Evolutionary conservation across 768 basidiomycete species (phyloP), one percentile per base, ranked within the genome.

Genomic region (Trametes maxima): DNA sequence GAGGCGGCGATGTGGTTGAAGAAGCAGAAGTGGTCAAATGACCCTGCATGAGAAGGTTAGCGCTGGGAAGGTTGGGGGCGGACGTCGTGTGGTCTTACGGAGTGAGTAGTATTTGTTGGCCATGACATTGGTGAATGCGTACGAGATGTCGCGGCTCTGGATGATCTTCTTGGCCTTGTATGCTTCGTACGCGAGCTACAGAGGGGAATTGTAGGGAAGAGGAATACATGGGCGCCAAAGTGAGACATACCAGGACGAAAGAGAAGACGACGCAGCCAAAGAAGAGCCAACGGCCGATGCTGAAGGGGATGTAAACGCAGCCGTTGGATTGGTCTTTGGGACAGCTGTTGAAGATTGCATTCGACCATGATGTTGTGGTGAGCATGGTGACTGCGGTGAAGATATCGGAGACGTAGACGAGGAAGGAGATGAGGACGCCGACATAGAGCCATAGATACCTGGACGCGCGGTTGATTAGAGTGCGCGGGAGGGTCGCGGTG

Each of bases 321-420:
- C 87, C 86, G 5, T 83, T 72, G 46, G 72, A 65, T 16, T 75
- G 73, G 54, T 84, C 75, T 33, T 75, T 69, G 46, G 79, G 75
- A 72, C 94, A 95, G 65, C 87, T 82, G 62, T 85, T 79, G 76
- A 93, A 91, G 70, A 98, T 97, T 74, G 92, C 84, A 70, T 92
- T 95, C 57, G 92, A 88, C 96, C 96, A 99, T 36, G 85, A 82
- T 42, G 83, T 81, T 21, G 95, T 94, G 24, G 90, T 88, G 76
- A 98, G 90, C 91, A 98, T 95, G 68, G 96, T 97, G 63, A 94
- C 85, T 64, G 94, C 95, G 39, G 96, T 94, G 79, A 95, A 99
- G 74, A 98, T 94, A 84, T 99, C 97, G 75, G 92, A 91, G 63
- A 95, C 80, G 77, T 98, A 97, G 76, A 99, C 96, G 57, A 95